Base-by-base conservation (phyloP, 306 rosid species). In the Quercus suber region DNA sequence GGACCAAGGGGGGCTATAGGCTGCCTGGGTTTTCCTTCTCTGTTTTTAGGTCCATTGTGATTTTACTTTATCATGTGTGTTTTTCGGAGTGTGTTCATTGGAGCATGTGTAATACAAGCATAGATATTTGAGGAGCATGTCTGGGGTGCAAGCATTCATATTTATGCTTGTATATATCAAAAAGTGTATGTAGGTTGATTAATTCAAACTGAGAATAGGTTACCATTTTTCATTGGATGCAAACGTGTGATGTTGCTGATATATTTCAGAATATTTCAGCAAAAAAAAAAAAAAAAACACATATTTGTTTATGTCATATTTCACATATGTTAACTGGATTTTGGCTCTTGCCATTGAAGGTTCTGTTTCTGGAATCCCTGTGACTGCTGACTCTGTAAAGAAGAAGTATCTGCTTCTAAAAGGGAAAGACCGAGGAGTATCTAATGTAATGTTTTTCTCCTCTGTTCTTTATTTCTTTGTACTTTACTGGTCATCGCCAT, bases 401-500 rank as follows among this genome's bases (percentile, higher is more conserved):
- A 93, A 89, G 81, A 95, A 87, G 81, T 61, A 89, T 78, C 90
- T 95, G 69, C 98, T 95, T 73, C 89, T 92, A 53, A 92, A 94
- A 87, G 98, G 97, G 49, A 94, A 92, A 84, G 93, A 87, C 76
- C 91, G 85, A 71, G 97, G 93, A 84, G 80, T 80, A 63, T 74
- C 91, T 73, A 86, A 71, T 73, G 96, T 95, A 77, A 75, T 90
- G 78, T 76, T 64, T 27, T 7, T 41, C 57, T 76, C 75, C 59
- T 49, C 20, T 15, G 52, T 76, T 11, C 45, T 76, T 78, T 73
- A 59, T 78, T 73, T 18, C 30, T 14, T 18, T 7, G 49, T 74
- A 41, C 15, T 33, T n/a, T 58, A 55, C 76, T 78, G 17, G 17
- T 84, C 70, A 56, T 37, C 25, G 21, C 56, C 11, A 31, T 67